A percentile compares a stretch with the other conserved stretches of the same genome.
These are phyloP conservation scores for Psilocybe mexicana DNA, from an alignment of 1,284 basidiomycete species.

Conservation along the genomic window DNA sequence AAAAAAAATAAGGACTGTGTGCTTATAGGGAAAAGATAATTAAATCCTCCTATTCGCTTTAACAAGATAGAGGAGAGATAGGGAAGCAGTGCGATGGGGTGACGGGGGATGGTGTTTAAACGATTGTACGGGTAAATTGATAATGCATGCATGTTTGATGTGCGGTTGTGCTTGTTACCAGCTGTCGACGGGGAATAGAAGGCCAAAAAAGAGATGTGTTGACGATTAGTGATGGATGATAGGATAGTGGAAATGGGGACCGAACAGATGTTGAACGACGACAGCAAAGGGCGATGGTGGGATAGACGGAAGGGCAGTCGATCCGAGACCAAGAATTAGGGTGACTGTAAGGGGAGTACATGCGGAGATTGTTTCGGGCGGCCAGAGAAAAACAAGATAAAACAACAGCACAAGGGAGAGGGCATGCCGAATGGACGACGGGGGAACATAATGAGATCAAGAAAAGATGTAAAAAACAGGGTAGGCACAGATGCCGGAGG, in stretches of 20 bases:
- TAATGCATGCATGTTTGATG: neutral
- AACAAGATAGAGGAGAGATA: neutral
- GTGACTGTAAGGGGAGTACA: too few species aligned
- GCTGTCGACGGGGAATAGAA: constrained; percentile 3
- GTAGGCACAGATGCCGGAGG: neutral
- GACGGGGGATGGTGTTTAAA: neutral
- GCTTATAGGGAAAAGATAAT: neutral
- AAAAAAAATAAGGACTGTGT: neutral
- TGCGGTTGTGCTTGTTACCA: neutral
- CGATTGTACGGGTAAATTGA: neutral
- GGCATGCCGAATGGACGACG: neutral
- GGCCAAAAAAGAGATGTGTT: constrained; percentile 1
- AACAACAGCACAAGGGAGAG: neutral
- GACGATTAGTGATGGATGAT: constrained; percentile 14
- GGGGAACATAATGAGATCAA: neutral
- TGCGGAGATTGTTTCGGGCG: neutral
- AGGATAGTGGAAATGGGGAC: constrained; percentile 6
- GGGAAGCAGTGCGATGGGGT: neutral
- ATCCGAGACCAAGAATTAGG: neutral
- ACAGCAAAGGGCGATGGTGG: neutral
- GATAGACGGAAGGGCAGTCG: neutral
- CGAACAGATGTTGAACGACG: neutral
- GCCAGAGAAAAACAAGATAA: neutral
- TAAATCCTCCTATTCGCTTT: constrained; percentile 3
- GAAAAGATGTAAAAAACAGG: constrained; percentile 1